Evolutionary conservation across 768 basidiomycete genomes (phyloP).

Genomic region (Clathrus columnatus): DNA sequence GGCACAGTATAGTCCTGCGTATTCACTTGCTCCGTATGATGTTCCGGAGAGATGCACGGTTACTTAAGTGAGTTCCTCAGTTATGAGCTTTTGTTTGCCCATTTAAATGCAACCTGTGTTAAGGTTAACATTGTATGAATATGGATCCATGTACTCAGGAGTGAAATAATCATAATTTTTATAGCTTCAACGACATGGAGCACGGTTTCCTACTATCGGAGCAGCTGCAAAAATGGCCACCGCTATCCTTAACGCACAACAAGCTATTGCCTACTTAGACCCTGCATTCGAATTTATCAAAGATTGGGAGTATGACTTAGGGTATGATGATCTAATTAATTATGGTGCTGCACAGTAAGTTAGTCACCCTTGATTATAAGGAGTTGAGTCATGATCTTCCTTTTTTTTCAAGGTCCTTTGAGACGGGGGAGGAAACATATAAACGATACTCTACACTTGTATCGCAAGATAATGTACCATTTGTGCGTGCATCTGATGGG

Average conservation of each 20-base stretch:
- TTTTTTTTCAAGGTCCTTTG: constrained; percentile 30
- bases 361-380: no score
- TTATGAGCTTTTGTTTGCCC: no score
- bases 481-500: constrained; percentile 42
- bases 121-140: constrained; percentile 54
- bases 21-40: constrained; percentile 36
- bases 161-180: no score
- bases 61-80: constrained; percentile 39
- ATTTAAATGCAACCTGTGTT: no score
- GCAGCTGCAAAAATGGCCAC: constrained; percentile 33
- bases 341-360: constrained; percentile 59
- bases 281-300: constrained; percentile 46
- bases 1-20: constrained; percentile 58
- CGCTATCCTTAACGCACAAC: constrained; percentile 46
- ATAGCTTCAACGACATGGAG: constrained; percentile 81
- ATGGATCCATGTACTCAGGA: no score
- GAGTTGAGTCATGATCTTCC: neutral
- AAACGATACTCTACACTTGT: constrained; percentile 47
- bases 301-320: constrained; percentile 51
- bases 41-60: constrained; percentile 41
- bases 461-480: constrained; percentile 37
- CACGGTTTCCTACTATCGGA: constrained; percentile 60
- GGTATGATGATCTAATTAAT: constrained; percentile 49
- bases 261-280: constrained; percentile 37
- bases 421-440: constrained; percentile 44